phyloP scores from a whole-genome alignment of 2,329 filamentous ascomycete genomes.

The Colletotrichum euphorbiae region DNA sequence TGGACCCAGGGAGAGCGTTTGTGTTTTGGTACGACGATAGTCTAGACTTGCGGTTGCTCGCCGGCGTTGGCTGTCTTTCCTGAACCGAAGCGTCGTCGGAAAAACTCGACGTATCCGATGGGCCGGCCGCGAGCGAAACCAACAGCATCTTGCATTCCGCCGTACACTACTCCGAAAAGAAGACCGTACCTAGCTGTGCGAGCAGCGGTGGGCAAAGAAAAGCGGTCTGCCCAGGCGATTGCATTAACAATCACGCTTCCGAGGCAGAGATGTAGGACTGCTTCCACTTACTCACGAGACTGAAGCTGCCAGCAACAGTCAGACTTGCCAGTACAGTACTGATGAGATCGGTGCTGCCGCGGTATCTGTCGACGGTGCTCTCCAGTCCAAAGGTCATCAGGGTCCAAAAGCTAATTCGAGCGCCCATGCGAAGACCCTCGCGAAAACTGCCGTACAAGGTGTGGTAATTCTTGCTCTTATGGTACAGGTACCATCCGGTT shows the following conservation, averaged over 20 bases:
- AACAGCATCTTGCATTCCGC: constrained; percentile 81
- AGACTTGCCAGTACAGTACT: constrained; percentile 87
- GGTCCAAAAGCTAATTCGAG: constrained; percentile 77
- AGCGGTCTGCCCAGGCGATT: constrained; percentile 69
- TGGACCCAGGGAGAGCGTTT: too few species aligned
- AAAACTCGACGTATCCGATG: constrained; percentile 79
- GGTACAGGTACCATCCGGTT: constrained; percentile 97
- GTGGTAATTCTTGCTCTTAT: constrained; percentile 97
- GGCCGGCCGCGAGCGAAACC: constrained; percentile 76
- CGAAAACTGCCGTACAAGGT: constrained; percentile 80
- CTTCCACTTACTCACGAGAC: constrained; percentile 77
- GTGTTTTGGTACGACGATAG: not conserved
- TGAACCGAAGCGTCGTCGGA: constrained; percentile 57
- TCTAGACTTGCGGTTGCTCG: not conserved
- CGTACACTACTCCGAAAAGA: constrained; percentile 82
- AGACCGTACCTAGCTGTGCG: constrained; percentile 85
- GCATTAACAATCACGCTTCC: constrained; percentile 10
- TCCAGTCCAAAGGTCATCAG: constrained; percentile 84
- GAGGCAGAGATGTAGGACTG: not conserved
- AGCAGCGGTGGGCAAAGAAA: constrained; percentile 81
- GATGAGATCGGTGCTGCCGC: constrained; percentile 77
- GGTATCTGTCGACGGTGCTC: constrained; percentile 82
- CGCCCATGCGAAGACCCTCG: constrained; percentile 82
- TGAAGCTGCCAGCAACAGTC: constrained; percentile 87
- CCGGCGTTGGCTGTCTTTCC: not conserved